phyloP scores from a whole-genome alignment of 352 stramenopile genomes.

The Globisporangium parvum region DNA sequence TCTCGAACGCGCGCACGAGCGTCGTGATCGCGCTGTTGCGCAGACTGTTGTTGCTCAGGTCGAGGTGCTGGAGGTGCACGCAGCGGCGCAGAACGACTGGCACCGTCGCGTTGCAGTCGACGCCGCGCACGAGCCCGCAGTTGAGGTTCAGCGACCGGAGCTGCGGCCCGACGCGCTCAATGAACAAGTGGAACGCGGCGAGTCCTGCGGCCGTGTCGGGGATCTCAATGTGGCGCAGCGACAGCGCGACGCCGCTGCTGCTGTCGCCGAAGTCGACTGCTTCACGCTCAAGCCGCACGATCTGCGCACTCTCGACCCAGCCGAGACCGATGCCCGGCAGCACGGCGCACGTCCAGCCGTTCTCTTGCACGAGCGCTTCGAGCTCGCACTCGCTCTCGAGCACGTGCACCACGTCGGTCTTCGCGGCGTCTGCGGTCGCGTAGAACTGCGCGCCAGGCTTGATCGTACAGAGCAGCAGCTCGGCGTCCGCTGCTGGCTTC shows the following conservation, averaged over 20 bases:
- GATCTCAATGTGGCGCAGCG: background rate
- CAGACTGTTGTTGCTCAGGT: background rate
- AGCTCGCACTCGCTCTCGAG: background rate
- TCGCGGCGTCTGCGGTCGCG: background rate
- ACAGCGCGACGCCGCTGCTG: background rate
- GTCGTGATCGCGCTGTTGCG: background rate
- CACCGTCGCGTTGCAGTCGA: background rate
- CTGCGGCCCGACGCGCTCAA: background rate
- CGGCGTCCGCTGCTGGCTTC: too few species aligned
- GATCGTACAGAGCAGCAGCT: conserved; percentile 2
- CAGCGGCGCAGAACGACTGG: background rate
- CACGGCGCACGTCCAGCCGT: conserved; percentile 1
- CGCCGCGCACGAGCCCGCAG: too few species aligned
- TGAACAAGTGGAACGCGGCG: background rate
- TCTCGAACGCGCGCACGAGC: background rate
- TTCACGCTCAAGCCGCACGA: background rate
- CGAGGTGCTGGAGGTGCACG: conserved; percentile 3
- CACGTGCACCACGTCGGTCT: background rate
- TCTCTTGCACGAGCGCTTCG: conserved; percentile 3
- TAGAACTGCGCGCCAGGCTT: conserved; percentile 3
- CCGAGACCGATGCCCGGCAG: background rate
- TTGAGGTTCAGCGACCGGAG: conserved; percentile 1
- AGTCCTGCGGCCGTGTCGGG: too few species aligned
- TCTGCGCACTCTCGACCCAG: background rate
- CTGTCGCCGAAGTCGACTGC: background rate